Conservation (phyloP, 805 yeast species). For the Metschnikowia sp. region DNA sequence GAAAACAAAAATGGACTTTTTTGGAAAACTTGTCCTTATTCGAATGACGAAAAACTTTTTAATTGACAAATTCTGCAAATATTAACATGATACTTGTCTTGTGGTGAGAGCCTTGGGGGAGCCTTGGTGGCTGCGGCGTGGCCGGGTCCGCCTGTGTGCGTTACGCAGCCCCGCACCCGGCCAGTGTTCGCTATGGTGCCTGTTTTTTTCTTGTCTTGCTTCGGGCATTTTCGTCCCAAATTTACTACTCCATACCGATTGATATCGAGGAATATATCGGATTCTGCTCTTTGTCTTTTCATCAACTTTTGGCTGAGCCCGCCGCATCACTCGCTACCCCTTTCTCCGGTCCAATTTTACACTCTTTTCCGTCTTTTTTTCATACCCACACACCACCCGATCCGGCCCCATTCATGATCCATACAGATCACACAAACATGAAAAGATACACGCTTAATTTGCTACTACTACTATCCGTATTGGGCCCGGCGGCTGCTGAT, state of each 20-base stretch:
- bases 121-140: slow-evolving; percentile 2
- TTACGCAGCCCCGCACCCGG: slow-evolving; percentile 9
- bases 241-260: neutral
- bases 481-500: slow-evolving; percentile 8
- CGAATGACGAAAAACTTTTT: too few species aligned
- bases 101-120: too few species aligned
- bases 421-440: too few species aligned
- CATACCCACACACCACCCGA: neutral
- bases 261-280: too few species aligned
- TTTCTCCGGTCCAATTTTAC: too few species aligned
- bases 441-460: neutral
- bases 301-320: too few species aligned
- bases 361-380: neutral
- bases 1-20: neutral
- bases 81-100: too few species aligned
- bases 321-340: too few species aligned
- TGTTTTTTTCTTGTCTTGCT: neutral
- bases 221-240: neutral
- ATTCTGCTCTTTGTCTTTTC: too few species aligned
- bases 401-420: neutral
- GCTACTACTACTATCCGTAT: slow-evolving; percentile 6
- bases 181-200: neutral
- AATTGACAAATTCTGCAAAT: too few species aligned
- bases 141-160: slow-evolving; percentile 4
- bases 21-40: too few species aligned